These are phyloP conservation scores for Forsythia viridissima DNA, from an alignment of 257 asterid species.

Conservation along the genomic window DNA sequence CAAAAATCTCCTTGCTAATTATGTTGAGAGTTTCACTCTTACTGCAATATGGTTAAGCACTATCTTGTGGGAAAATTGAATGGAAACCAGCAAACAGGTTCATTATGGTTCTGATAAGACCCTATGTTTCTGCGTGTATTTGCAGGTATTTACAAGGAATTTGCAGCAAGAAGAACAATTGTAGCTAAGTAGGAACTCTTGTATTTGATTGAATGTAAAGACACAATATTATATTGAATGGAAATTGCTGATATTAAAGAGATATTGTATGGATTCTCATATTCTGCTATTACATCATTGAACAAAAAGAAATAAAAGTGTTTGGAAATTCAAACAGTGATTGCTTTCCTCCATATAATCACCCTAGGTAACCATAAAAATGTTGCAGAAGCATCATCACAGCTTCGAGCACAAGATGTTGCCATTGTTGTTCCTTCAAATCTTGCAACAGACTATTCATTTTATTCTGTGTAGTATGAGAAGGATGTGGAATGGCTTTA, in stretches of 20 bases:
- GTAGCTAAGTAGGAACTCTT: no score
- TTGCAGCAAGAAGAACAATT: no score
- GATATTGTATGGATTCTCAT: no score
- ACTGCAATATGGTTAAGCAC: not conserved
- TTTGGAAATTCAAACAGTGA: slow-evolving; percentile 23
- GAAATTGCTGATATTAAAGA: no score
- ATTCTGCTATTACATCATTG: no score
- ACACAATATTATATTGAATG: no score
- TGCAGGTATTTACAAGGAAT: no score
- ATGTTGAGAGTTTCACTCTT: not conserved
- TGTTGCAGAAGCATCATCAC: slow-evolving; percentile 43
- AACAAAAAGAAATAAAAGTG: no score
- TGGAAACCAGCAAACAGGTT: not conserved
- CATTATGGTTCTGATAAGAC: not conserved
- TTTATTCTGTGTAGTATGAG: not conserved
- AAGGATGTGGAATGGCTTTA: slow-evolving; percentile 15
- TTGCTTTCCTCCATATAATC: slow-evolving; percentile 65
- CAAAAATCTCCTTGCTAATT: slow-evolving; percentile 1
- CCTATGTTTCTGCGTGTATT: no score
- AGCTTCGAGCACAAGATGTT: slow-evolving; percentile 48
- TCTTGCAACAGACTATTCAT: not conserved
- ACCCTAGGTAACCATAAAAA: slow-evolving; percentile 52
- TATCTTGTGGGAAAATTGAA: slow-evolving; percentile 4
- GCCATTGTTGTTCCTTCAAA: slow-evolving; percentile 19
- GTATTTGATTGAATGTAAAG: no score